Evolutionary conservation across 441 rosid species (phyloP), one percentile per base, ranked within the genome.

Genomic region (Sinapis alba): DNA sequence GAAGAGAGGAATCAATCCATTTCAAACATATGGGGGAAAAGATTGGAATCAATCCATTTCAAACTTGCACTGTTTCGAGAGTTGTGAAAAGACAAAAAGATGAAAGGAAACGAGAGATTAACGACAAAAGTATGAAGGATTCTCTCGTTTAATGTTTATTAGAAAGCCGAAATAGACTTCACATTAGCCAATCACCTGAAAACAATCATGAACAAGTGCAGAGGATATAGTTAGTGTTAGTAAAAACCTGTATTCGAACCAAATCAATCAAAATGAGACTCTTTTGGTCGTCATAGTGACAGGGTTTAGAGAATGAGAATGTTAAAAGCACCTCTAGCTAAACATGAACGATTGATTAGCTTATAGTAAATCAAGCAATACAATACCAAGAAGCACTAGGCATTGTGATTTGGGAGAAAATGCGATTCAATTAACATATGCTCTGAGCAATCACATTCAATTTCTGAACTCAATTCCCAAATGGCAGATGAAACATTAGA

Each of bases 101-200:
- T 13, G 50, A 41, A 41, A 41, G 50, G 50, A 41, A 41, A 71
- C 28, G 69, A 57, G 71, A 71, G 58, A 60, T 56, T 1, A 1
- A 51, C 3, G 1, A 41, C 15, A 41, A 32, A 2, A 59, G 69
- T 65, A 53, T 77, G 36, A 19, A 50, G 16, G 71, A 50, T 72
- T 45, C 77, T 65, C 80, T 71, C 72, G 23, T 13, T 65, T 2
- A 12, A 77, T 36, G 68, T 71, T 16, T 71, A 77, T 77, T 41
- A 41, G 50, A 41, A 41, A 41, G 50, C 50, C 50, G 16, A 1
- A 41, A 41, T 41, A 41, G 16, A 41, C 5, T 16, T 51, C 64
- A 19, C 38, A 1, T 62, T 0, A 28, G 45, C 20, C 16, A 8
- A 71, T 77, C 72, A 77, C 67, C 80, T 77, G 76, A 64, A 47